Evolutionary conservation across 768 basidiomycete species (phyloP).

Genomic region (Lactifluus piperatus): DNA sequence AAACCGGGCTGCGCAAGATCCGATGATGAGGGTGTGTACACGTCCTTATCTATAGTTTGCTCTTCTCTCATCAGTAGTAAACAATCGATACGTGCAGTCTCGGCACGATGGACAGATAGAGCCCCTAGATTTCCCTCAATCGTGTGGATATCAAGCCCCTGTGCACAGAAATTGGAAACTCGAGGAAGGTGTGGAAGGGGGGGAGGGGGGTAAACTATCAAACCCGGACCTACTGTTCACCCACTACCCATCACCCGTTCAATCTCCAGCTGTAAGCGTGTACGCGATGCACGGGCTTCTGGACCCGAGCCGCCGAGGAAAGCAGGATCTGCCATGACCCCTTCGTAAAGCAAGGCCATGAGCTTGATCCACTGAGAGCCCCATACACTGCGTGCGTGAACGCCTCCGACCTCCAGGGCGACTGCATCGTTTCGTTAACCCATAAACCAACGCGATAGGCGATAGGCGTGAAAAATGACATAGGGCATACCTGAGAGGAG

Average conservation of each 20-base stretch:
- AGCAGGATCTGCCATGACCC: constrained; percentile 40
- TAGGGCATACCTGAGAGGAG: constrained; percentile 48
- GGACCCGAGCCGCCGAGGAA: constrained; percentile 31
- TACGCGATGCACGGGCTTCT: constrained; percentile 37
- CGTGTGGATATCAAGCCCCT: constrained; percentile 1
- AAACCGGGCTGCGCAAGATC: not conserved
- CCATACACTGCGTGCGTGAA: constrained; percentile 52
- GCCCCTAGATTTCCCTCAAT: not conserved
- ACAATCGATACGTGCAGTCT: constrained; percentile 10
- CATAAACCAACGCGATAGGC: constrained; percentile 6
- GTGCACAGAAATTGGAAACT: constrained; percentile 2
- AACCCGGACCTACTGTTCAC: not conserved
- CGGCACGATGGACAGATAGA: not conserved
- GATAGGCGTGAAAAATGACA: not conserved
- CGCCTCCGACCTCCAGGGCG: constrained; percentile 63
- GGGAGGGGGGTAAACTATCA: not conserved
- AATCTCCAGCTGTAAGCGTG: constrained; percentile 54
- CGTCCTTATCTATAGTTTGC: constrained; percentile 3
- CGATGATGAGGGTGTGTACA: not conserved
- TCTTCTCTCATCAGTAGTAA: not conserved
- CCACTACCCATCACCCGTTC: constrained; percentile 45
- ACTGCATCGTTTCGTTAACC: constrained; percentile 31
- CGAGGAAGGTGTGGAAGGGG: too few relatives aligned
- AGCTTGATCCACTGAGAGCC: constrained; percentile 76
- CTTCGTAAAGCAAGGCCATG: constrained; percentile 55